Percentiles rank a stretch among this genome's conserved stretches.
Conservation (phyloP, 2,329 filamentous ascomycete genomes). For the Cephalotrichum gorgonifer region DNA sequence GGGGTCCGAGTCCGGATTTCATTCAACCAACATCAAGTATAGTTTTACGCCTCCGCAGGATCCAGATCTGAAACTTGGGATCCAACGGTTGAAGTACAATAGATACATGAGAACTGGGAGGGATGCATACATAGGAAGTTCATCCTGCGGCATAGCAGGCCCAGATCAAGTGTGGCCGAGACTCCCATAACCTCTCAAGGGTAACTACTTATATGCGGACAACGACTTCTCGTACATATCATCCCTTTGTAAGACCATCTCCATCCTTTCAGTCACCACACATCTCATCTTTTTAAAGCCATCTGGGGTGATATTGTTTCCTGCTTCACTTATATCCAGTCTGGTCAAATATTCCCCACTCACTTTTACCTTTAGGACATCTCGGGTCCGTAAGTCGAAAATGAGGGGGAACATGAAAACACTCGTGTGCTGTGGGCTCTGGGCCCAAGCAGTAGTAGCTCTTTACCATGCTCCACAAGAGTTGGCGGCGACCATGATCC, state of each 20-base stretch:
- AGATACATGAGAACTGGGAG: too few species aligned
- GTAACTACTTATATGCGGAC: too few species aligned
- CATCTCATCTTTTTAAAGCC: not conserved
- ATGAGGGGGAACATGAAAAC: not conserved
- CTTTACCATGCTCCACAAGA: not conserved
- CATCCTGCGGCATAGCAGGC: too few species aligned
- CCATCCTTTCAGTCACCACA: not conserved
- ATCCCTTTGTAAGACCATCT: not conserved
- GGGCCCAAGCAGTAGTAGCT: not conserved
- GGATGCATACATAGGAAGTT: too few species aligned
- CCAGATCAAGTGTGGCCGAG: too few species aligned
- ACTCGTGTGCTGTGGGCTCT: not conserved
- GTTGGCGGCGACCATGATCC: not conserved
- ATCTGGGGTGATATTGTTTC: not conserved
- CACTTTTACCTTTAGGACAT: not conserved
- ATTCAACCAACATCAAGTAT: too few species aligned
- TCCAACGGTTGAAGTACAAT: too few species aligned
- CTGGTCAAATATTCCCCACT: not conserved
- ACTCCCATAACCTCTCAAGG: too few species aligned
- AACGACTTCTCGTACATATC: not conserved
- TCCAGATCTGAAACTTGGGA: too few species aligned
- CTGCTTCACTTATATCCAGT: not conserved
- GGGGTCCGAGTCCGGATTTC: too few species aligned
- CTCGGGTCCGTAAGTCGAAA: not conserved
- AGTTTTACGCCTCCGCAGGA: too few species aligned